Evolutionary conservation across 2,329 filamentous ascomycete genomes (phyloP).

Genomic region (Mollisiaceae sp.): DNA sequence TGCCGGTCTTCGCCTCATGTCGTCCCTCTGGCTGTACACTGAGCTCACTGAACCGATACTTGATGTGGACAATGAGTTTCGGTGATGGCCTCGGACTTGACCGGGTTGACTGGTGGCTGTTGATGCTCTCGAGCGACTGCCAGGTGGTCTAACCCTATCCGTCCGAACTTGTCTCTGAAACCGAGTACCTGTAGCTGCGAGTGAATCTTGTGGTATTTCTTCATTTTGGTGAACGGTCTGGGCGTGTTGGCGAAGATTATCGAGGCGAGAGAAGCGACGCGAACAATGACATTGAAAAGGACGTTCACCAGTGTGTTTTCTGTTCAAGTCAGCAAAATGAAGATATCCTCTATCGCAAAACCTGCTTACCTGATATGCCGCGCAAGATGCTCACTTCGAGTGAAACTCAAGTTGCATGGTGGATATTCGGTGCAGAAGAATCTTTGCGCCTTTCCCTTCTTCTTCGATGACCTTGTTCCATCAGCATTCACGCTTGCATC

Average conservation of each 20-base stretch:
- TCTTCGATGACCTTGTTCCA: slow-evolving; percentile 68
- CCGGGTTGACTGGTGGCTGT: slow-evolving; percentile 76
- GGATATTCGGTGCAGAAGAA: slow-evolving; percentile 97
- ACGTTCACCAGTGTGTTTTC: slow-evolving; percentile 96
- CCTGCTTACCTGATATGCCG: slow-evolving; percentile 81
- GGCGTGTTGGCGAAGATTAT: slow-evolving; percentile 95
- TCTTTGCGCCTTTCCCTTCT: slow-evolving; percentile 95
- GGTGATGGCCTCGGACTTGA: slow-evolving; percentile 77
- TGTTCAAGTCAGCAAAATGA: slow-evolving; percentile 46
- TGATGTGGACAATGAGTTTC: slow-evolving; percentile 83
- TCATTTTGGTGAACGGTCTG: slow-evolving; percentile 98
- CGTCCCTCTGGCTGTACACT: slow-evolving; percentile 52
- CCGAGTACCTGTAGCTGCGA: slow-evolving; percentile 88
- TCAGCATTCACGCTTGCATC: slow-evolving; percentile 66
- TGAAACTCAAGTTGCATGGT: slow-evolving; percentile 93
- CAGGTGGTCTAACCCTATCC: slow-evolving; percentile 78
- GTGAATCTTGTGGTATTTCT: slow-evolving; percentile 90
- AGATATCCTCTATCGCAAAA: slow-evolving; percentile 26
- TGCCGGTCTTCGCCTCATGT: slow-evolving; percentile 74
- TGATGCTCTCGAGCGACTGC: slow-evolving; percentile 74
- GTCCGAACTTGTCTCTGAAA: slow-evolving; percentile 93
- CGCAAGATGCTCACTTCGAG: slow-evolving; percentile 91
- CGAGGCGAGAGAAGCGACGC: slow-evolving; percentile 87
- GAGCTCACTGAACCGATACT: slow-evolving; percentile 81
- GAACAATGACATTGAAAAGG: slow-evolving; percentile 97